Evolutionary conservation across 176 grass and related monocot species (phyloP).

Genomic region (Bromus sterilis): DNA sequence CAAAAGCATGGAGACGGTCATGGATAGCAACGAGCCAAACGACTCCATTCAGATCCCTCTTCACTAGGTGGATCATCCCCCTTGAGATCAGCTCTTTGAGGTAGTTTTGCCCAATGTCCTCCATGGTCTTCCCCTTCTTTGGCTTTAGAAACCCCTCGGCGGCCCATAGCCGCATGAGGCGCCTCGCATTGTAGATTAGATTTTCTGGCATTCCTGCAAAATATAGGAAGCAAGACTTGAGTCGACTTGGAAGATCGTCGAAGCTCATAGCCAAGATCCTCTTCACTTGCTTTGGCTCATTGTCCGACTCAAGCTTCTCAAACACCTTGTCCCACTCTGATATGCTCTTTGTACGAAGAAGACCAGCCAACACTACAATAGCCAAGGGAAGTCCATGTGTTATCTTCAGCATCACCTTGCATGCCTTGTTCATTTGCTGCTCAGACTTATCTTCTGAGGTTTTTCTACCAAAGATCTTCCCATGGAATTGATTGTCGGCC

Average conservation of each 20-base stretch:
- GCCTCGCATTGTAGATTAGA: background rate
- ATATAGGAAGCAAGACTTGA: slow-evolving; percentile 44
- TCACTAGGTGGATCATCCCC: slow-evolving; percentile 20
- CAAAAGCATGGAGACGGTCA: slow-evolving; percentile 22
- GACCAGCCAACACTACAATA: slow-evolving; percentile 25
- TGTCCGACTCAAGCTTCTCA: background rate
- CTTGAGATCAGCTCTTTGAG: slow-evolving; percentile 29
- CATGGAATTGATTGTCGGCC: background rate
- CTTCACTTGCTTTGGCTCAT: background rate
- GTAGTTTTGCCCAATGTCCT: slow-evolving; percentile 17
- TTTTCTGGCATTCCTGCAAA: slow-evolving; percentile 24
- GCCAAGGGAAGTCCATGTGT: slow-evolving; percentile 30
- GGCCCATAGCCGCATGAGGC: slow-evolving; percentile 24
- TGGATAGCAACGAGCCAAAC: background rate
- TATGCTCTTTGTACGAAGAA: slow-evolving; percentile 2
- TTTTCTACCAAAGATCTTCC: background rate
- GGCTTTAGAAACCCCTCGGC: slow-evolving; percentile 34
- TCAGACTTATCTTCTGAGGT: no score
- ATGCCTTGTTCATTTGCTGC: background rate
- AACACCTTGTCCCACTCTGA: background rate
- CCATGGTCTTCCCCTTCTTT: slow-evolving; percentile 22
- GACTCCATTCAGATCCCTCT: slow-evolving; percentile 17
- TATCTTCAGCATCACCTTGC: background rate
- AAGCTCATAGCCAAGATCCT: slow-evolving; percentile 23
- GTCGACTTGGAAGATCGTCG: slow-evolving; percentile 14